phyloP scores from a whole-genome alignment of 1,284 basidiomycete species.

The Ceratobasidium papillatum region DNA sequence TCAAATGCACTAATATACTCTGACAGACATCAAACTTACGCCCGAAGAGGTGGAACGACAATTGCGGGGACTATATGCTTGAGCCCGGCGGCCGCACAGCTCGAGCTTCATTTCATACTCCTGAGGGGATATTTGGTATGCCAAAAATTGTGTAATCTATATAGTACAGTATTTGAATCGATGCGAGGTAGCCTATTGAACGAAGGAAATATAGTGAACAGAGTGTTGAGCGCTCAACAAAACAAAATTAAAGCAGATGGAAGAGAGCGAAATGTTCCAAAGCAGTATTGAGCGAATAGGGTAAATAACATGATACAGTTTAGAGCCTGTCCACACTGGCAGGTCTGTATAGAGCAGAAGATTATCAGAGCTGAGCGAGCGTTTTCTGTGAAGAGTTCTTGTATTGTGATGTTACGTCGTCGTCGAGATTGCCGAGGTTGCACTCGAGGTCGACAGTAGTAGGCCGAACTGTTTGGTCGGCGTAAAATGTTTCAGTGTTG shows the following conservation, averaged over 20 bases:
- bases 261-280: conserved; percentile 8
- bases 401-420: background rate
- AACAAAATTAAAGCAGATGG: background rate
- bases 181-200: conserved; percentile 5
- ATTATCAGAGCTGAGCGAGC: background rate
- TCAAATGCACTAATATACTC: conserved; percentile 15
- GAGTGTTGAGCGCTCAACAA: background rate
- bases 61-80: conserved; percentile 66
- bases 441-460: conserved; percentile 13
- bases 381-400: conserved; percentile 16
- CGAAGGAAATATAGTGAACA: background rate
- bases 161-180: conserved; percentile 27
- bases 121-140: background rate
- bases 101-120: background rate
- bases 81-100: background rate
- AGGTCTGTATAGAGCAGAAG: background rate
- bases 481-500: conserved; percentile 8
- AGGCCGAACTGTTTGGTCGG: background rate
- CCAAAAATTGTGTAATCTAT: background rate
- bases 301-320: background rate
- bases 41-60: conserved; percentile 76
- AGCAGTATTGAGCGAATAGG: background rate
- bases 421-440: background rate
- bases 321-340: background rate
- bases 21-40: conserved; percentile 77